Evolutionary conservation across 257 asterid species (phyloP), one percentile per base, ranked within the genome.

Genomic region (Catharanthus roseus): DNA sequence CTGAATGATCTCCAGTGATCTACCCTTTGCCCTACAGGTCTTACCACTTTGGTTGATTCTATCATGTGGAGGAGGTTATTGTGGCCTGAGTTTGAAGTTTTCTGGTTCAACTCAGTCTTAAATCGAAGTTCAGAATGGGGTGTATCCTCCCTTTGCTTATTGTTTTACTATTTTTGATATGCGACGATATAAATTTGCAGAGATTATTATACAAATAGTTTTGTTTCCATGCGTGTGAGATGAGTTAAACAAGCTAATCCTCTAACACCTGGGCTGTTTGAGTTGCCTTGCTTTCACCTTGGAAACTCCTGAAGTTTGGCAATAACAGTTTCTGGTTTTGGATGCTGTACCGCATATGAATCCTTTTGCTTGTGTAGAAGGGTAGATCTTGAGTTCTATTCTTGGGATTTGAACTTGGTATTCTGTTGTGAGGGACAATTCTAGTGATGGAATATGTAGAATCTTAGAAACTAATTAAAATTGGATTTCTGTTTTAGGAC

Each of bases 41-140:
- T 95, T 76, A 89, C 99, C 0, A 67, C 78, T 45, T 70, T 89
- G 72, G 82, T 91, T 21, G 99, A 95, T 81, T 88, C 97, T 71
- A 75, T 89, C 79, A 75, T 88, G 76, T 91, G 99, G 99, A 88
- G 87, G 84, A 89, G 69, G 83, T 68, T 76, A 79, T 77, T 87
- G 74, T 95, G 97, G 99, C 97, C 99, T 74, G 99, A 91, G 73
- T 69, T 91, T 42, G 95, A 91, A 83, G 97, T 95, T 76, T 89
- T 91, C 76, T 95, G 99, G 99, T 95, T 95, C 86, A 95, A 95
- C 83, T 91, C 99, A 0, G 92, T 95, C 65, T 83, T 95, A 82
- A 95, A 95, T 77, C 86, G 92, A 69, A 91, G 99, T 86, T 91
- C 97, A 47, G 97, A 95, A 77, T 95, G 99, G 97, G 99, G 99